phyloP scores from a whole-genome alignment of 345 rosid genomes.

The Camelina neglecta region DNA sequence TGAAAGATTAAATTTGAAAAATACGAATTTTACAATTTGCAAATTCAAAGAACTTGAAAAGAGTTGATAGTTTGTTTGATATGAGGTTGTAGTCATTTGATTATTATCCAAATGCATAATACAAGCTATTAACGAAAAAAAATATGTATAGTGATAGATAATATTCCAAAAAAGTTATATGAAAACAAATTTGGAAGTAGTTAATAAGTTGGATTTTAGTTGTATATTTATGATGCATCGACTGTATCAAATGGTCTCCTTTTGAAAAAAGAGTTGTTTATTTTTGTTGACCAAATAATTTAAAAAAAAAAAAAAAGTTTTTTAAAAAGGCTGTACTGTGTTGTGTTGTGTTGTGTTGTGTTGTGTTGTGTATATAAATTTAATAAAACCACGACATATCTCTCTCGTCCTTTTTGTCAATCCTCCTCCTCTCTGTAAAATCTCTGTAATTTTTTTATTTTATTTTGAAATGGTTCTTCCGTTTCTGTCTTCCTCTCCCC shows the following conservation, averaged over 20 bases:
- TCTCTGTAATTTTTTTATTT: background rate
- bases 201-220: no score
- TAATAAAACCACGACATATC: background rate
- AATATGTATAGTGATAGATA: no score
- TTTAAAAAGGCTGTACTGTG: background rate
- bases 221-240: background rate
- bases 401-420: background rate
- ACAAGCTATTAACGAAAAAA: no score
- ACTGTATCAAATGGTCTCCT: no score
- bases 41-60: background rate
- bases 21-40: background rate
- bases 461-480: constrained; percentile 38
- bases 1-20: no score
- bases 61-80: background rate
- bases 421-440: constrained; percentile 14
- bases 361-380: constrained; percentile 7
- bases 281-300: no score
- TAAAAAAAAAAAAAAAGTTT: background rate
- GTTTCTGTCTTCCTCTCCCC: constrained; percentile 31
- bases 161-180: background rate
- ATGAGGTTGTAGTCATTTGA: background rate
- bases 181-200: constrained; percentile 1
- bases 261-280: no score
- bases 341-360: background rate
- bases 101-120: no score